Conservation (phyloP, 2,329 filamentous ascomycete genomes). For the Epichloe elymi region DNA sequence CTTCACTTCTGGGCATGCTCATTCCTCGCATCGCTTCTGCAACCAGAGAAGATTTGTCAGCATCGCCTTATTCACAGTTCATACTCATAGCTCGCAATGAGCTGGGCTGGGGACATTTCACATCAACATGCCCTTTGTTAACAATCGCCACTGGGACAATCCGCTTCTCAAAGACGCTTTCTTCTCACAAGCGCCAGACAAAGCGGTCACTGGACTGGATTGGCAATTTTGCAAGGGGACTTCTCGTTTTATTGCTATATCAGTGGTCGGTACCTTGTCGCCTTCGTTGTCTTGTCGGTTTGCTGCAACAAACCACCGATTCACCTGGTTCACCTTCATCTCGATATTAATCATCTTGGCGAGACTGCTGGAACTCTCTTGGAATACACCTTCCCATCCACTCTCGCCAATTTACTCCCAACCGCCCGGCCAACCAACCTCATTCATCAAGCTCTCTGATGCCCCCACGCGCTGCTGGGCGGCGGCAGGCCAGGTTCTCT, state of each 20-base stretch:
- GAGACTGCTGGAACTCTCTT: background rate
- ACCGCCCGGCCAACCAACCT: background rate
- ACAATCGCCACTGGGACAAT: slow-evolving; percentile 4
- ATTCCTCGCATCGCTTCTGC: background rate
- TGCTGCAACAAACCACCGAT: background rate
- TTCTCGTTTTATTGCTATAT: background rate
- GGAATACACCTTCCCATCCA: background rate
- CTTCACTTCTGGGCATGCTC: background rate
- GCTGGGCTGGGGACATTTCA: slow-evolving; percentile 1
- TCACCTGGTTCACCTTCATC: background rate
- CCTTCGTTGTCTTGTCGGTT: background rate
- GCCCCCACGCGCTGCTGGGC: slow-evolving; percentile 7
- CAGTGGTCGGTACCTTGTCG: too few species aligned
- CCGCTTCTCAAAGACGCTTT: slow-evolving; percentile 5
- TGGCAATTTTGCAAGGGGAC: too few species aligned
- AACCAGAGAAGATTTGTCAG: background rate
- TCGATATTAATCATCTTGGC: background rate
- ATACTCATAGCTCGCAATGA: background rate
- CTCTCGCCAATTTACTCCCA: background rate
- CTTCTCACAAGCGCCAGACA: background rate
- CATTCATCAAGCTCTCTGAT: slow-evolving; percentile 4
- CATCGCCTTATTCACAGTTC: background rate
- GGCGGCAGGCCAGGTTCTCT: slow-evolving; percentile 4
- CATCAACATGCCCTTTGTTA: slow-evolving; percentile 17
- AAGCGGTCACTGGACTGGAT: background rate